Evolutionary conservation across 192 early-diverging fungal genomes (phyloP), one percentile per base, ranked within the genome.

Genomic region (Rhizophagus sp.): DNA sequence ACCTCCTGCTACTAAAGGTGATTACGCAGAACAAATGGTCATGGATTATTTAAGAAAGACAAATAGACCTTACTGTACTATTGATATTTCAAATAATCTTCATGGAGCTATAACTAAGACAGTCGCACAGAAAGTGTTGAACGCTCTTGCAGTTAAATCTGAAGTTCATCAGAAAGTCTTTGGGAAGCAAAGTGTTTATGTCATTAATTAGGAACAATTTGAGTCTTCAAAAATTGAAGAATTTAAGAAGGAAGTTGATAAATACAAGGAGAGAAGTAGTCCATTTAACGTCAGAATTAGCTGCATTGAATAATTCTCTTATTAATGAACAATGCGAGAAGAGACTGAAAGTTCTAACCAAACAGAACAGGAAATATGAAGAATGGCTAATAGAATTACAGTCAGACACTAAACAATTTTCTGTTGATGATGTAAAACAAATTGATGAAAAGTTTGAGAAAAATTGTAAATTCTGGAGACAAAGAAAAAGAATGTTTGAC

Each of bases 241-340:
- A 2, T 80, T 95, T 13, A 90, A 94, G 79, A 82, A 72, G 25
- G 81, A 83, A 41, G 87, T 90, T 13, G 76, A 69, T 33, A 89
- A 92, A 17, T 72, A 87, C 62, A 89, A 87, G 74, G 87, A 91
- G 41, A 80, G 78, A 41, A 86, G 83, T n/a, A 89, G 87, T n/a
- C 70, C 86, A 89, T 44, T 73, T 88, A 6, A 50, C 79, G 2
- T 80, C 84, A 88, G 86, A 80, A 61, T 72, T 88, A 39, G 62
- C 62, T 24, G 64, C 61, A 12, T 72, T 86, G 17, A 86, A 81
- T 52, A 81, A 81, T 17, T 70, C 86, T 4, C n/a, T 88, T 62
- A 85, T 84, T 12, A 85, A 78, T 9, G 81, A 87, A n/a, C 81
- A 87, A 62, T 82, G 86, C 9, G 63, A 64, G 22, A 49, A 47